Percentiles rank a stretch among this genome's conserved stretches.
Evolutionary conservation across 495 filamentous ascomycete genomes (phyloP).

Genomic region (Penicillium bovifimosum): DNA sequence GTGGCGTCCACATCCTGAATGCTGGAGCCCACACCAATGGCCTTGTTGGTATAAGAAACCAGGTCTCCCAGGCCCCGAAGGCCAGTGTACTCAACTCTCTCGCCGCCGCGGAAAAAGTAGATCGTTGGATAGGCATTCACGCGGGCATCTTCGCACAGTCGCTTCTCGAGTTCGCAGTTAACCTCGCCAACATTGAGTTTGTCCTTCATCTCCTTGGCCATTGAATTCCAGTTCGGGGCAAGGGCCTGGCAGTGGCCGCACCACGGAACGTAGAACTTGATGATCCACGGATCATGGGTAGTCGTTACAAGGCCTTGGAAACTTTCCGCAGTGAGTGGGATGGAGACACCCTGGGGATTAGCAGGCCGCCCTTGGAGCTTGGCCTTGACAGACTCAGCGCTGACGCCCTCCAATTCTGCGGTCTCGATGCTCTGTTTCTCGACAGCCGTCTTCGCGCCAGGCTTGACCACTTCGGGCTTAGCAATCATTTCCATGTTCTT

Average conservation of each 20-base stretch:
- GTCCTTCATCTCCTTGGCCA: constrained; percentile 84
- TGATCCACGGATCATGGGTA: constrained; percentile 90
- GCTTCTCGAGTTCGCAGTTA: constrained; percentile 79
- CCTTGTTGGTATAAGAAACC: constrained; percentile 78
- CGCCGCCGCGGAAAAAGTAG: constrained; percentile 86
- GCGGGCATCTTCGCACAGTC: constrained; percentile 83
- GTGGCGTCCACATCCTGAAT: constrained; percentile 73
- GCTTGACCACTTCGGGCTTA: constrained; percentile 40
- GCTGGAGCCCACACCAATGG: constrained; percentile 68
- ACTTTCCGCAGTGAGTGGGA: constrained; percentile 71
- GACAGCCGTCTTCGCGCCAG: constrained; percentile 34
- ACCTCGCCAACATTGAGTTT: constrained; percentile 91
- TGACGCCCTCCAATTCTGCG: constrained; percentile 24
- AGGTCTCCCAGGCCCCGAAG: constrained; percentile 90
- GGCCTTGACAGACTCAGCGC: constrained; percentile 21
- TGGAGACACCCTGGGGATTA: constrained; percentile 69
- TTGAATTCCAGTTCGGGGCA: constrained; percentile 82
- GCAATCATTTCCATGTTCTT: constrained; percentile 41
- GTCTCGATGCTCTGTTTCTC: constrained; percentile 14
- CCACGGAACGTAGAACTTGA: constrained; percentile 99
- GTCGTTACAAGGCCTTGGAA: constrained; percentile 84
- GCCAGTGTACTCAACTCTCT: constrained; percentile 88
- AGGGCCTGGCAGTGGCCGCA: constrained; percentile 91
- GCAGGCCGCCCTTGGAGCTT: constrained; percentile 49
- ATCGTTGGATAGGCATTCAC: constrained; percentile 81